Evolutionary conservation across 2,329 filamentous ascomycete genomes (phyloP).

Genomic region (Phialocephala subalpina): DNA sequence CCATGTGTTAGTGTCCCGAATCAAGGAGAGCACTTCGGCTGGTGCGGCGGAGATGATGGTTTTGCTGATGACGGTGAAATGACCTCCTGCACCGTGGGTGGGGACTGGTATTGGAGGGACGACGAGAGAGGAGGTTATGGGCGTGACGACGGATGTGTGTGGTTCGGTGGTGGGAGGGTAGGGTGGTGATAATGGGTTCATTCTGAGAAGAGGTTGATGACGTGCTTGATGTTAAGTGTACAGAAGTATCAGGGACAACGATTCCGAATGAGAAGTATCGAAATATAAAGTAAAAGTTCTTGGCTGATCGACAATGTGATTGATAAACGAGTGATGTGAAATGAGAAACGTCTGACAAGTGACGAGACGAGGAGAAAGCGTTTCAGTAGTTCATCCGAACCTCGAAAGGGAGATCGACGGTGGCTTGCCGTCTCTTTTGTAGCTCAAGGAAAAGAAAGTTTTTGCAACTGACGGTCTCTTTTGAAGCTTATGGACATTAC

Average conservation of each 20-base stretch:
- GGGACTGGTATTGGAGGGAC: constrained; percentile 34
- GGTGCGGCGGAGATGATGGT: constrained; percentile 30
- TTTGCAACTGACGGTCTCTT: background rate
- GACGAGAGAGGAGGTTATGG: constrained; percentile 26
- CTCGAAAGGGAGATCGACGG: constrained; percentile 1
- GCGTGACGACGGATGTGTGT: constrained; percentile 9
- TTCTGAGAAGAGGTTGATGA: constrained; percentile 1
- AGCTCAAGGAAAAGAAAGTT: background rate
- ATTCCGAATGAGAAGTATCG: background rate
- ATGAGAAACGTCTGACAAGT: constrained; percentile 7
- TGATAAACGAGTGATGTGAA: background rate
- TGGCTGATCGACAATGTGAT: background rate
- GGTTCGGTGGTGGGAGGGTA: constrained; percentile 22
- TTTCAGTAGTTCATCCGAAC: constrained; percentile 2
- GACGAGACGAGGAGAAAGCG: background rate
- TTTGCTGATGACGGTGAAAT: constrained; percentile 34
- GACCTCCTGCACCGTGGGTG: constrained; percentile 32
- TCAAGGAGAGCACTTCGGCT: constrained; percentile 26
- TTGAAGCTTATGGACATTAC: background rate
- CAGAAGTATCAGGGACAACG: background rate
- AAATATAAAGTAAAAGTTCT: background rate
- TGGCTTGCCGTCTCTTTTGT: background rate
- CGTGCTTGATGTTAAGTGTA: constrained; percentile 2
- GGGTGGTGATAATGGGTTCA: background rate
- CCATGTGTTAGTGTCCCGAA: constrained; percentile 37